Evolutionary conservation across 768 basidiomycete genomes (phyloP).

Genomic region (Lentinula lateritia): DNA sequence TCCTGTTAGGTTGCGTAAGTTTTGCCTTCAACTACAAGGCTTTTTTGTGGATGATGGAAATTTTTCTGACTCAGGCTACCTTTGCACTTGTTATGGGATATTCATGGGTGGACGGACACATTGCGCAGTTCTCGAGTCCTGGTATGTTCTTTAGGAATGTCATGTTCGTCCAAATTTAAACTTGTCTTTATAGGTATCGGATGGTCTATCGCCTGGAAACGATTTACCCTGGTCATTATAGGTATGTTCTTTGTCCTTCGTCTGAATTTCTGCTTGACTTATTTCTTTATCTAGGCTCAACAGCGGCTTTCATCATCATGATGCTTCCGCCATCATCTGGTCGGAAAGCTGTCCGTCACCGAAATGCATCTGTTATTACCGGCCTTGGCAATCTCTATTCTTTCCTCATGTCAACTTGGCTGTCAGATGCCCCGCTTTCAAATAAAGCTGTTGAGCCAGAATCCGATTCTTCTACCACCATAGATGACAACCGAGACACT

Average conservation of each 20-base stretch:
- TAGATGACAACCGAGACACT: conserved; percentile 7
- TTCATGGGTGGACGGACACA: conserved; percentile 51
- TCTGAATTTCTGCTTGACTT: background rate
- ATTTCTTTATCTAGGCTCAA: conserved; percentile 27
- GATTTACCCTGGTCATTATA: conserved; percentile 45
- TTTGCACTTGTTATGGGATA: conserved; percentile 31
- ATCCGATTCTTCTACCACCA: background rate
- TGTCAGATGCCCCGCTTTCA: conserved; percentile 14
- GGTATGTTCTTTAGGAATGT: conserved; percentile 22
- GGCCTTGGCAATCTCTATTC: conserved; percentile 37
- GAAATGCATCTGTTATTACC: conserved; percentile 34
- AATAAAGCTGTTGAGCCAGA: background rate
- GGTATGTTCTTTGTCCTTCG: conserved; percentile 23
- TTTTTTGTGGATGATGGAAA: background rate
- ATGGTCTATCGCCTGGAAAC: conserved; percentile 45
- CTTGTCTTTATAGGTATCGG: conserved; percentile 25
- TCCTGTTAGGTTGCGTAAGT: conserved; percentile 32
- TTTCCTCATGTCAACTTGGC: conserved; percentile 37
- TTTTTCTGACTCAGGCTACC: conserved; percentile 25
- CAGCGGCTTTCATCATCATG: conserved; percentile 49
- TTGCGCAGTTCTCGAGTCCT: conserved; percentile 35
- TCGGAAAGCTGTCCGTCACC: conserved; percentile 38
- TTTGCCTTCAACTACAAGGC: background rate
- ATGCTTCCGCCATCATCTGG: conserved; percentile 47
- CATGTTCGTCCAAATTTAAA: background rate